Evolutionary conservation across 2,329 filamentous ascomycete species (phyloP).

Genomic region (Cladosporium sp.): DNA sequence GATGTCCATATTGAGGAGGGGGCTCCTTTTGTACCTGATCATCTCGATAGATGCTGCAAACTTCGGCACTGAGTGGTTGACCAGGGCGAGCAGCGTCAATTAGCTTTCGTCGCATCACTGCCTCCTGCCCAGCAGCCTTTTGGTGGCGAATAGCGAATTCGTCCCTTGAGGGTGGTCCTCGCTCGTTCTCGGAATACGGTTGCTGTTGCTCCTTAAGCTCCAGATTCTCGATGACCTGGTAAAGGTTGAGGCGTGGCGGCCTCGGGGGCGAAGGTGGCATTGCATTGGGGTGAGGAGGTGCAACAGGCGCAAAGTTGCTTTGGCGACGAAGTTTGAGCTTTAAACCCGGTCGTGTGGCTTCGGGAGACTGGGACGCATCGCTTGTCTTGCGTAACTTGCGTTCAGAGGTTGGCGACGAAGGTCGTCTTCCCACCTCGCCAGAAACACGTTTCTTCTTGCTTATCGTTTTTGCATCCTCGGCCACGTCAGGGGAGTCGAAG

Average conservation of each 20-base stretch:
- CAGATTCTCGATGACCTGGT: slow-evolving; percentile 29
- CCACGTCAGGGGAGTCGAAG: slow-evolving; percentile 16
- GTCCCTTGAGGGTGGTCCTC: slow-evolving; percentile 24
- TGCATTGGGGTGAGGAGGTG: slow-evolving; percentile 30
- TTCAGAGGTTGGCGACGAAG: slow-evolving; percentile 17
- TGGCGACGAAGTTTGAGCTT: slow-evolving; percentile 25
- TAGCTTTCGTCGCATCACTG: slow-evolving; percentile 44
- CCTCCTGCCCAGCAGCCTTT: slow-evolving; percentile 26
- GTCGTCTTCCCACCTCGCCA: slow-evolving; percentile 5
- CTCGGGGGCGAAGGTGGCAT: slow-evolving; percentile 22
- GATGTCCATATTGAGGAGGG: slow-evolving; percentile 74
- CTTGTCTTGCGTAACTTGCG: slow-evolving; percentile 20
- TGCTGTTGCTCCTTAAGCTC: slow-evolving; percentile 32
- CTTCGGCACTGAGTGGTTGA: slow-evolving; percentile 65
- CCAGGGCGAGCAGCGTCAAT: slow-evolving; percentile 69
- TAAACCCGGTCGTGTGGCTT: slow-evolving; percentile 23
- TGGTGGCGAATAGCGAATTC: slow-evolving; percentile 21
- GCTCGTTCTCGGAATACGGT: slow-evolving; percentile 28
- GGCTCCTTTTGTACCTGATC: slow-evolving; percentile 67
- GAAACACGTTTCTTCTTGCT: slow-evolving; percentile 22
- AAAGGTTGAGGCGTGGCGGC: slow-evolving; percentile 27
- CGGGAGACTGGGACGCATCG: slow-evolving; percentile 19
- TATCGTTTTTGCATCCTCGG: slow-evolving; percentile 5
- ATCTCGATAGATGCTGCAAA: slow-evolving; percentile 40
- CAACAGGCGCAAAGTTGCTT: slow-evolving; percentile 13